Conservation (phyloP, 805 yeast species). For the Hanseniaspora clermontiae region DNA sequence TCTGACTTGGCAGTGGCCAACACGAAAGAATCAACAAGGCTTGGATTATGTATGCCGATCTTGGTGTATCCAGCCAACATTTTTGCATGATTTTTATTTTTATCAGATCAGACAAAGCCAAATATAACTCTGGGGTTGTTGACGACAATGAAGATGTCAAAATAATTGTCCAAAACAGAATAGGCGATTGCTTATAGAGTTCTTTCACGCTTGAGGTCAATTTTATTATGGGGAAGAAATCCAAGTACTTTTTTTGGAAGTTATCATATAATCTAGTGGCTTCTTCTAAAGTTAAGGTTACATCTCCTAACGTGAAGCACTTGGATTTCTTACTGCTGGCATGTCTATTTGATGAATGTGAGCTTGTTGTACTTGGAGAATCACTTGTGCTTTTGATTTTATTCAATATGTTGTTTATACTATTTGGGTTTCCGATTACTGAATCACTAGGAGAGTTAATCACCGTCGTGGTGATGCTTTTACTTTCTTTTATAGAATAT, state of each 20-base stretch:
- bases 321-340: conserved; percentile 25
- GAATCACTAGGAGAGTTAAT: conserved; percentile 21
- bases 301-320: conserved; percentile 68
- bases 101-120: conserved; percentile 59
- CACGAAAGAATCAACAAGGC: conserved; percentile 70
- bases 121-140: conserved; percentile 73
- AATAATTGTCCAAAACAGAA: conserved; percentile 83
- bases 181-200: conserved; percentile 68
- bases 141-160: conserved; percentile 76
- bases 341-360: background rate
- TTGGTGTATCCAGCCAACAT: conserved; percentile 85
- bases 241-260: conserved; percentile 55
- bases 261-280: conserved; percentile 62
- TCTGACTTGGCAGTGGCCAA: conserved; percentile 91
- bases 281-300: conserved; percentile 47
- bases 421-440: conserved; percentile 19
- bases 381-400: conserved; percentile 15
- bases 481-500: background rate
- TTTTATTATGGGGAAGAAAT: conserved; percentile 65
- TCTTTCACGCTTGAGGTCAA: conserved; percentile 45
- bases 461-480: conserved; percentile 12
- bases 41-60: conserved; percentile 87
- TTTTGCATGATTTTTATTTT: conserved; percentile 82
- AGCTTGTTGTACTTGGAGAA: conserved; percentile 8
- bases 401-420: conserved; percentile 13